Base-by-base conservation (phyloP, 306 rosid genomes). In the Vicia villosa region DNA sequence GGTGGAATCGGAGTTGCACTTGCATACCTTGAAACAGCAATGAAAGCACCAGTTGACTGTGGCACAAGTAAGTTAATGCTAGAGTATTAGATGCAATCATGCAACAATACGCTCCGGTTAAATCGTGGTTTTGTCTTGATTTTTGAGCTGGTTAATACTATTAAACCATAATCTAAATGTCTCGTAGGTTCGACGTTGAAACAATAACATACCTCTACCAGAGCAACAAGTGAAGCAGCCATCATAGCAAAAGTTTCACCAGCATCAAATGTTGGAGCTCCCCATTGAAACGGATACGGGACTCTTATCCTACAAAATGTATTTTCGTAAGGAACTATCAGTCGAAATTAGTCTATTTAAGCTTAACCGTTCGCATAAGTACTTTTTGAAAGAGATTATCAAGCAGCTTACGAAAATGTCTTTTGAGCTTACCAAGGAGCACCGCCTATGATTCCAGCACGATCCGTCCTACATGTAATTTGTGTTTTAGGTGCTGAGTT, bases 201-300 rank as follows among this genome's bases (percentile, higher is more conserved):
- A 47, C 36, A 70, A 32, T 19, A 72, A 54, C 66, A 36, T 13
- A 93, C 98, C 98, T 93, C 98, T 26, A 90, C 97, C 40, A 93
- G 89, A 52, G 96, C 88, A 78, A 93, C 98, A 74, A 93, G 85
- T 32, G 96, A 84, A 78, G 95, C 86, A 63, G 94, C 89, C 98
- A 93, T 93, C 98, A 93, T 93, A 49, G 98, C 98, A 78, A 93
- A 93, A 61, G 97, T 79, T 85, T 93, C 98, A 51, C 98, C 98
- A 6, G 98, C 97, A 56, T 93, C 94, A 66, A 93, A 93, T 70
- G 93, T 90, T 22, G 98, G 98, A 50, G 97, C 96, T 69, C 98
- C 98, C 98, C 98, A 93, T 72, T 93, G 98, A 84, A 93, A 93
- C 49, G 98, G 98, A 75, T 90, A 93, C 1, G 98, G 98, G 41